Conservation (phyloP, 208 protist genomes). For the Trypanosoma theileri region DNA sequence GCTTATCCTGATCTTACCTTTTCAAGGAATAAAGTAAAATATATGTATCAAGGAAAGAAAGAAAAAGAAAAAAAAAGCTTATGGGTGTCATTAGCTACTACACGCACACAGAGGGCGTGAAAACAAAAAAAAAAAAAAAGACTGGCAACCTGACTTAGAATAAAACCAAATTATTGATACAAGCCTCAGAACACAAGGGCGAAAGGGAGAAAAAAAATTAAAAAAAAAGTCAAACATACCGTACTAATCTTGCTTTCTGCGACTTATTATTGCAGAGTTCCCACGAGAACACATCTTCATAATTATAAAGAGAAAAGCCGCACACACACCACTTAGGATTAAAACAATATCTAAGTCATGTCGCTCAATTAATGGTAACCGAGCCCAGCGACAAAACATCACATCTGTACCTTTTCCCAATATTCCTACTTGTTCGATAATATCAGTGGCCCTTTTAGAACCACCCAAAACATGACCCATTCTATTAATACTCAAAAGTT, state of each 20-base stretch:
- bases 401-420: conserved; percentile 24
- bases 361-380: conserved; percentile 8
- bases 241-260: conserved; percentile 2
- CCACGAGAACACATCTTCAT: neutral
- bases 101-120: too few relatives aligned
- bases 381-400: conserved; percentile 19
- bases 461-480: conserved; percentile 45
- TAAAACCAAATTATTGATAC: neutral
- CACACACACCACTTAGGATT: conserved; percentile 1
- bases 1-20: neutral
- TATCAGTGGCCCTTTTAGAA: conserved; percentile 34
- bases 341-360: conserved; percentile 25
- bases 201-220: too few relatives aligned
- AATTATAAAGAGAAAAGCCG: neutral
- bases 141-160: neutral
- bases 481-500: conserved; percentile 20
- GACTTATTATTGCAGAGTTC: neutral
- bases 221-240: too few relatives aligned
- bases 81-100: neutral
- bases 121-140: neutral
- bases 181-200: too few relatives aligned
- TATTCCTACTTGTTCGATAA: conserved; percentile 31
- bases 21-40: conserved; percentile 2
- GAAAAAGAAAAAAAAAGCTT: neutral
- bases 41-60: conserved; percentile 1